Conservation (phyloP, 2,329 filamentous ascomycete genomes). For the Xylariaceae sp. region DNA sequence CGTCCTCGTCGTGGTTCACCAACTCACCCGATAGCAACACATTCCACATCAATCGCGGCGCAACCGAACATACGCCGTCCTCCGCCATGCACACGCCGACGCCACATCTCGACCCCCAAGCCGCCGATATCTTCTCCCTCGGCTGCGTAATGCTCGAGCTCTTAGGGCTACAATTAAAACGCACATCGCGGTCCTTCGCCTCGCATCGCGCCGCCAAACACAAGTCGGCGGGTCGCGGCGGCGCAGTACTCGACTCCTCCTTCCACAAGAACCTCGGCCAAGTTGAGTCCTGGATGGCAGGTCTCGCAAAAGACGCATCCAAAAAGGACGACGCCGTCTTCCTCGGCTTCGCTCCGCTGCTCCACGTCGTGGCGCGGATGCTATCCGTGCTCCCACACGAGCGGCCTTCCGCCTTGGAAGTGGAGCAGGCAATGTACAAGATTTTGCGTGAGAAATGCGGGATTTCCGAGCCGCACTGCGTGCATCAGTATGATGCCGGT, state of each 20-base stretch:
- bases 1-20: constrained; percentile 31
- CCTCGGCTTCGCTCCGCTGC: constrained; percentile 49
- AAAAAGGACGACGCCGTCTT: constrained; percentile 50
- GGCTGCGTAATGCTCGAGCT: constrained; percentile 73
- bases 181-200: constrained; percentile 62
- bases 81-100: constrained; percentile 39
- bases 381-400: constrained; percentile 49
- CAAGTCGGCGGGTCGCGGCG: constrained; percentile 55
- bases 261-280: constrained; percentile 71
- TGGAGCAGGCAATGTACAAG: constrained; percentile 51
- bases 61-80: constrained; percentile 27
- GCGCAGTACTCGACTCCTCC: constrained; percentile 64
- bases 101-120: constrained; percentile 50
- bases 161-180: constrained; percentile 66
- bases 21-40: constrained; percentile 31
- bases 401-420: constrained; percentile 51
- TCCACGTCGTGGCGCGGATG: constrained; percentile 55
- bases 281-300: constrained; percentile 65
- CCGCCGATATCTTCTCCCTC: constrained; percentile 70
- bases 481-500: constrained; percentile 43
- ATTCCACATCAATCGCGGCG: constrained; percentile 38
- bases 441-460: constrained; percentile 49
- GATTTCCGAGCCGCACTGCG: constrained; percentile 52
- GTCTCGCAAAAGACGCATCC: constrained; percentile 57
- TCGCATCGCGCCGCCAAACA: constrained; percentile 65